Percentiles rank a stretch among this genome's conserved stretches.
Conservation (phyloP, 83 land plant species). For the Thuja plicata region DNA sequence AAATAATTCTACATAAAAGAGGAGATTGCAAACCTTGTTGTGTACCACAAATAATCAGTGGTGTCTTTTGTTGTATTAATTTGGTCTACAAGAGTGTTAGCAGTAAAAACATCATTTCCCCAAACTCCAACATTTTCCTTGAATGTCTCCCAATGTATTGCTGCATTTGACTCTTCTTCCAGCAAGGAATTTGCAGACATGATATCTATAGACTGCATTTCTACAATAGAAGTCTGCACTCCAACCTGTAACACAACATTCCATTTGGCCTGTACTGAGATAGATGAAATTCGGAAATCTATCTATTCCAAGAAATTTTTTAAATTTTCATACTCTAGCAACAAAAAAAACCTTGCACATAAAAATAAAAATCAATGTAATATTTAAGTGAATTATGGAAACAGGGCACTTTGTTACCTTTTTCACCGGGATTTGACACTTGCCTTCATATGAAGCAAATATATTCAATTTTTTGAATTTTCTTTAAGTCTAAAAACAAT, state of each 20-base stretch:
- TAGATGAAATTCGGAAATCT: neutral
- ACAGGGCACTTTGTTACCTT: neutral
- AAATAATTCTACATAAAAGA: conserved; percentile 1
- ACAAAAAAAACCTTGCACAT: neutral
- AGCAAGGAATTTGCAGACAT: conserved; percentile 16
- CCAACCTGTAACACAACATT: conserved; percentile 32
- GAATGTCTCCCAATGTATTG: conserved; percentile 58
- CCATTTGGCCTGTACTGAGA: neutral
- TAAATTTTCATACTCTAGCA: neutral
- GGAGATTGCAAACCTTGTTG: conserved; percentile 56
- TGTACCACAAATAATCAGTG: conserved; percentile 91
- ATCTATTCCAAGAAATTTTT: neutral
- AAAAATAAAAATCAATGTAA: neutral
- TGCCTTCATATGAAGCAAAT: neutral
- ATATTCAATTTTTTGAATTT: neutral
- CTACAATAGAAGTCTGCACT: conserved; percentile 44
- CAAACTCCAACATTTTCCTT: conserved; percentile 63
- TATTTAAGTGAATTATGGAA: neutral
- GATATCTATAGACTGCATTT: conserved; percentile 53
- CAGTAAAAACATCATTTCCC: conserved; percentile 42
- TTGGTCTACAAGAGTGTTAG: conserved; percentile 72
- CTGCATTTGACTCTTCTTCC: conserved; percentile 21
- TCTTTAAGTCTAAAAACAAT: neutral
- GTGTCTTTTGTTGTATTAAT: conserved; percentile 83
- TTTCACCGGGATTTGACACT: neutral